A percentile compares a stretch with the other conserved stretches of the same genome.
Conservation (phyloP, 1,284 basidiomycete genomes). For the Inonotus obliquus region DNA sequence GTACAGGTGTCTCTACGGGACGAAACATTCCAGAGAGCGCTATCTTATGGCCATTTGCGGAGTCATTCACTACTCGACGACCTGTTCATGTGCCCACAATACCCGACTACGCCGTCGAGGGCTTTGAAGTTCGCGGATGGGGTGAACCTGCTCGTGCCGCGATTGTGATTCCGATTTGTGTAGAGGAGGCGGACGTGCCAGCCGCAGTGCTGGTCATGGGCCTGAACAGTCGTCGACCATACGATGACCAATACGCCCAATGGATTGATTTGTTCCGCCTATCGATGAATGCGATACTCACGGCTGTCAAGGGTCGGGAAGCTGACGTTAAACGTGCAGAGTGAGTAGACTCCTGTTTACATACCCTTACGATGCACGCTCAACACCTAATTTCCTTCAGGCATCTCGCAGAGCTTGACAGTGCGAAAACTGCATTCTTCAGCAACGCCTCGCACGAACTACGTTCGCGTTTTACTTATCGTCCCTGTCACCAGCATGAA, state of each 20-base stretch:
- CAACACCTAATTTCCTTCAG: slow-evolving; percentile 4
- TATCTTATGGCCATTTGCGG: slow-evolving; percentile 14
- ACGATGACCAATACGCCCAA: slow-evolving; percentile 22
- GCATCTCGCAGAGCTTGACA: slow-evolving; percentile 28
- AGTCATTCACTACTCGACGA: slow-evolving; percentile 8
- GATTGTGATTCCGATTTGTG: slow-evolving; percentile 23
- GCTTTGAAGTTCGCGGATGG: slow-evolving; percentile 24
- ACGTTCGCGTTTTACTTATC: slow-evolving; percentile 8
- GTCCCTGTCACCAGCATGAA: not conserved
- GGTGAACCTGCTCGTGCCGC: slow-evolving; percentile 24
- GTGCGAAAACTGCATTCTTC: slow-evolving; percentile 31
- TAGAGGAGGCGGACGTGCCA: slow-evolving; percentile 18
- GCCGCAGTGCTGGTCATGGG: slow-evolving; percentile 23
- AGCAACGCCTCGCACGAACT: slow-evolving; percentile 30
- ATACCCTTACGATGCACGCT: not conserved
- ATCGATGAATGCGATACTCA: slow-evolving; percentile 19
- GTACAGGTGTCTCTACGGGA: not conserved
- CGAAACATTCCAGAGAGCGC: not conserved
- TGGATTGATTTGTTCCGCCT: slow-evolving; percentile 22
- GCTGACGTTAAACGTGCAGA: slow-evolving; percentile 24
- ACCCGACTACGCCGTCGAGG: slow-evolving; percentile 14
- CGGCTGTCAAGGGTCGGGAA: slow-evolving; percentile 23
- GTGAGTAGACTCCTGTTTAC: slow-evolving; percentile 13
- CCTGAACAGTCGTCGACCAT: slow-evolving; percentile 24
- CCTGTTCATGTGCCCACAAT: slow-evolving; percentile 11